These are phyloP conservation scores for Boletus sensibilis DNA, from an alignment of 768 basidiomycete genomes.

Conservation along the genomic window DNA sequence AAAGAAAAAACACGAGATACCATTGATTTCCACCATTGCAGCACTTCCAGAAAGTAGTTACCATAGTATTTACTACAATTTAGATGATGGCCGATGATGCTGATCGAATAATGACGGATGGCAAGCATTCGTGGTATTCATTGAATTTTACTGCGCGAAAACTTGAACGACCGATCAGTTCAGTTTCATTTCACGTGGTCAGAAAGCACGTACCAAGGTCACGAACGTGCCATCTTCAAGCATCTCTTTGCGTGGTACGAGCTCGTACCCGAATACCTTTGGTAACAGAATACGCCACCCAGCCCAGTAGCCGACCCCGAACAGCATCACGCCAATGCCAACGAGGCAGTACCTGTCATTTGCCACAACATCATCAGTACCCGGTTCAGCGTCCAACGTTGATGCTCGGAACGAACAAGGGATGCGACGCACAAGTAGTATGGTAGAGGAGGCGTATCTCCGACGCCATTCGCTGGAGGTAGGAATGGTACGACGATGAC, in stretches of 20 bases:
- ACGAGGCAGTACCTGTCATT: conserved; percentile 47
- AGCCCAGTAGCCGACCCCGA: conserved; percentile 53
- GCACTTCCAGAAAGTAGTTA: too few species aligned
- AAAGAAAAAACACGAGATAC: too few species aligned
- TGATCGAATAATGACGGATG: too few species aligned
- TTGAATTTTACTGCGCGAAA: conserved; percentile 1
- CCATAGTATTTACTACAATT: too few species aligned
- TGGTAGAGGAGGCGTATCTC: conserved; percentile 61
- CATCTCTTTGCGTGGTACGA: conserved; percentile 46
- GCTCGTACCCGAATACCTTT: conserved; percentile 46
- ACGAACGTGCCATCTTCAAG: conserved; percentile 54
- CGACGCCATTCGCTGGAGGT: conserved; percentile 50
- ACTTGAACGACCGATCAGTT: not conserved
- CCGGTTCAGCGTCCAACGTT: not conserved
- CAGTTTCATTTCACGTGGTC: too few species aligned
- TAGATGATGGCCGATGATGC: too few species aligned
- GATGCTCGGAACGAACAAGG: conserved; percentile 28
- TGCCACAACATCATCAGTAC: not conserved
- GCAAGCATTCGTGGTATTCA: too few species aligned
- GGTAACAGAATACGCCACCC: conserved; percentile 52
- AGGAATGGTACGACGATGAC: conserved; percentile 58
- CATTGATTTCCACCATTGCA: too few species aligned
- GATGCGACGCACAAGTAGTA: conserved; percentile 47
- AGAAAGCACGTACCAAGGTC: conserved; percentile 40
- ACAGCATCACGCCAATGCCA: conserved; percentile 46